Evolutionary conservation across 495 filamentous ascomycete genomes (phyloP), one percentile per base, ranked within the genome.

Genomic region (Peziza echinospora): DNA sequence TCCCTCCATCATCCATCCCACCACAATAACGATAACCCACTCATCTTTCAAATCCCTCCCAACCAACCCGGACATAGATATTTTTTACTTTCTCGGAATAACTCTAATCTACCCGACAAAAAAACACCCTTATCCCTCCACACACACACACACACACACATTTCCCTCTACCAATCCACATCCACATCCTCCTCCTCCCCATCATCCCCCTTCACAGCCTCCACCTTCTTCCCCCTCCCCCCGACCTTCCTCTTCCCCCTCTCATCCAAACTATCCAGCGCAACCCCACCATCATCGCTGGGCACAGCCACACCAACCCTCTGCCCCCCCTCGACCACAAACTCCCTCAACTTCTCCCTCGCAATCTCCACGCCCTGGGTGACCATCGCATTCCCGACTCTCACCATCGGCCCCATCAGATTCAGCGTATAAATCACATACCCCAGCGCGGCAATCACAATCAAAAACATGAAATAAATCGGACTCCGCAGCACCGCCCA

Each of bases 401-500:
- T 83, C 50, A 85, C 64, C 67, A 97, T 96, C 1, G 89, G 91
- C 2, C 89, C 86, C 71, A 89, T 86, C 7, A 97, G 75, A 57
- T 94, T 94, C 45, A 96, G 78, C 24, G 72, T 82, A 60, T 87
- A 93, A 17, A 86, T 85, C 21, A 94, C 67, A 55, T 96, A 97
- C 11, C 77, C 79, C 21, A 71, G 82, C 19, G 77, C 71, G 24
- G 70, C 79, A 21, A 77, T 63, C 22, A 93, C 62, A 50, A 93
- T 72, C 16, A 97, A 64, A 54, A 94, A 72, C 57, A 94, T 65
- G 68, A 94, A 94, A 60, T 93, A 85, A 22, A 85, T 63, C 0
- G 89, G 89, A 62, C 93, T 94, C 43, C 85, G 80, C 24, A 96
- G 68, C 3, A 97, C 89, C 13, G 51, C 50, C 51, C 48, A 57